Base-by-base conservation (phyloP, 2,329 filamentous ascomycete genomes). In the Drechslerella coelobrocha region DNA sequence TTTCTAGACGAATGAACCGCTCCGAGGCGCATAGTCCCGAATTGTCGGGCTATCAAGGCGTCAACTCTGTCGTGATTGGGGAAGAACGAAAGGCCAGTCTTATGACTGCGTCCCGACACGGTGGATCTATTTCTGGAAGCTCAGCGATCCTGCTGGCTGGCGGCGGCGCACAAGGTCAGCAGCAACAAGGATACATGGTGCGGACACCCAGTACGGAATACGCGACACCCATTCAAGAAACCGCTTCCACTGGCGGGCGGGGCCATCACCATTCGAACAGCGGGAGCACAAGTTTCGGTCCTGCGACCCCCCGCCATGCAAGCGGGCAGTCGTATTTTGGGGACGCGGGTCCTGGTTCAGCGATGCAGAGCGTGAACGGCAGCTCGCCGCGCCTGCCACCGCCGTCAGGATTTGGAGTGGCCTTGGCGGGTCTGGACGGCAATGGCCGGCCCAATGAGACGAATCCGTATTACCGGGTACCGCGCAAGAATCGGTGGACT, bases 391-490 rank as follows among this genome's bases (percentile, higher is more conserved):
- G 88, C 76, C 76, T 90, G 66, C 82, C 85, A 53, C 85, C 86
- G 27, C 85, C 86, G 24, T 84, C 86, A 8, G 82, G 81, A 39
- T 78, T 80, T 75, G 80, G 73, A 79, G 79, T 21, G 78, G 79
- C 61, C 81, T 78, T 77, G 81, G 77, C 73, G 75, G 78, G 56
- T 29, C 50, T 65, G 39, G 53, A 62, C 43, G 34, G 50, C 75
- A 79, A 34, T 75, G 78, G 41, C 76, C 78, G n/a, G 79, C 79
- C 1, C 75, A 79, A 73, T 83, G 68, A 72, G 10, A 81, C 85
- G 1, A 91, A 96, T 77, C 91, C 91, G 0, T 97, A 94, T 77
- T 97, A 96, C 77, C 88, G 93, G 51, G 51, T 56, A 9, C 68
- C 68, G 14, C 34, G 68, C 21, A 63, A 72, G 43, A 55, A 55